Evolutionary conservation across 2,329 filamentous ascomycete species (phyloP).

Genomic region (Neophaeococcomyces mojaviensis): DNA sequence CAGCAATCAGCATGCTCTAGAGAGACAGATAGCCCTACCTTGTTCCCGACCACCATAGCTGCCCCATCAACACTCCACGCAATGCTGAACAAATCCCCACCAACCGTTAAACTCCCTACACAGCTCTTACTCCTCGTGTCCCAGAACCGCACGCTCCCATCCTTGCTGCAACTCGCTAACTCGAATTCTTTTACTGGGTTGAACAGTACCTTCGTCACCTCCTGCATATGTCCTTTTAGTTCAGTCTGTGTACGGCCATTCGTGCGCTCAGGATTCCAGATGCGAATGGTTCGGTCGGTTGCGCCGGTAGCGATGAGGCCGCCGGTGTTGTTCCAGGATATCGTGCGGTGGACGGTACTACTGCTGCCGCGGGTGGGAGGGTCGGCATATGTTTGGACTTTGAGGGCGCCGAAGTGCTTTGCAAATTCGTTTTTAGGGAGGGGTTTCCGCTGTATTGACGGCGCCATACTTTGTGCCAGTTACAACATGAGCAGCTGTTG

Average conservation of each 20-base stretch:
- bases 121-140: constrained; percentile 43
- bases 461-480: neutral
- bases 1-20: neutral
- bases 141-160: constrained; percentile 45
- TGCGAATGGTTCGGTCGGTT: constrained; percentile 78
- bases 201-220: constrained; percentile 42
- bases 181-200: constrained; percentile 44
- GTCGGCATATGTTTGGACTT: constrained; percentile 65
- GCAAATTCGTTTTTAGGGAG: constrained; percentile 62
- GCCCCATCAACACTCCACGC: constrained; percentile 43
- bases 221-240: constrained; percentile 40
- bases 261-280: constrained; percentile 67
- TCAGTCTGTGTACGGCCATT: constrained; percentile 40
- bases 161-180: constrained; percentile 42
- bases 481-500: no score
- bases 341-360: constrained; percentile 62
- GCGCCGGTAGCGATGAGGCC: constrained; percentile 79
- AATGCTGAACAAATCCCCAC: constrained; percentile 42
- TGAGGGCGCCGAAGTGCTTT: constrained; percentile 57
- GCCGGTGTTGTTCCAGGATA: constrained; percentile 84
- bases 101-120: constrained; percentile 41
- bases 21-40: constrained; percentile 28
- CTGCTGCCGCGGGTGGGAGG: constrained; percentile 47
- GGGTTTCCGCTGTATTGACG: constrained; percentile 30
- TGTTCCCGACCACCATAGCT: constrained; percentile 39